Conservation (phyloP, 257 asterid species). For the Echites panduratus region DNA sequence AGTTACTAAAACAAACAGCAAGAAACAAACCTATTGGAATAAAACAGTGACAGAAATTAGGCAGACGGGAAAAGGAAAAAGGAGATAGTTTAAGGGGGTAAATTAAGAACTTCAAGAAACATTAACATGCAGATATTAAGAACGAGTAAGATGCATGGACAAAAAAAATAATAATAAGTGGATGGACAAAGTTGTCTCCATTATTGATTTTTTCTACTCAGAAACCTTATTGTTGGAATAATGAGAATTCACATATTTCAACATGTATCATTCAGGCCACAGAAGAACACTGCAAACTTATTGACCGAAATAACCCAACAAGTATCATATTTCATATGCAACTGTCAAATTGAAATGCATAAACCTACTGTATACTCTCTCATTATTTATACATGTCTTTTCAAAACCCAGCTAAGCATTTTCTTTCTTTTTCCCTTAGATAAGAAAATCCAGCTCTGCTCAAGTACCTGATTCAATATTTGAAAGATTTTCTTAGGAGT, state of each 20-base stretch:
- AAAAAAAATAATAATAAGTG: too few relatives aligned
- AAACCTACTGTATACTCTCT: background rate
- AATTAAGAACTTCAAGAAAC: background rate
- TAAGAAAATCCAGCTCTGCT: background rate
- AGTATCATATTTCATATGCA: background rate
- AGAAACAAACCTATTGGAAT: background rate
- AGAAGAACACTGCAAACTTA: background rate
- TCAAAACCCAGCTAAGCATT: background rate
- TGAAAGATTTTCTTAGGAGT: conserved; percentile 82
- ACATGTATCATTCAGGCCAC: background rate
- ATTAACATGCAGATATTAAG: background rate
- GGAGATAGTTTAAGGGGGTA: background rate
- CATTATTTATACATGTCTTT: background rate
- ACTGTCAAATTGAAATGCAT: background rate
- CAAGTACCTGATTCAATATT: conserved; percentile 66
- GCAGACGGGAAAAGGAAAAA: background rate
- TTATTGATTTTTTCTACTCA: background rate
- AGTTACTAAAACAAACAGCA: background rate
- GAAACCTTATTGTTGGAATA: background rate
- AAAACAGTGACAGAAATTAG: background rate
- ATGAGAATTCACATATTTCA: background rate
- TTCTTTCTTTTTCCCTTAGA: background rate
- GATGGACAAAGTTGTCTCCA: background rate
- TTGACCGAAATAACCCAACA: background rate
- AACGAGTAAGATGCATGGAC: background rate